phyloP scores from a whole-genome alignment of 2,329 filamentous ascomycete species.

The Daldinia sp. region DNA sequence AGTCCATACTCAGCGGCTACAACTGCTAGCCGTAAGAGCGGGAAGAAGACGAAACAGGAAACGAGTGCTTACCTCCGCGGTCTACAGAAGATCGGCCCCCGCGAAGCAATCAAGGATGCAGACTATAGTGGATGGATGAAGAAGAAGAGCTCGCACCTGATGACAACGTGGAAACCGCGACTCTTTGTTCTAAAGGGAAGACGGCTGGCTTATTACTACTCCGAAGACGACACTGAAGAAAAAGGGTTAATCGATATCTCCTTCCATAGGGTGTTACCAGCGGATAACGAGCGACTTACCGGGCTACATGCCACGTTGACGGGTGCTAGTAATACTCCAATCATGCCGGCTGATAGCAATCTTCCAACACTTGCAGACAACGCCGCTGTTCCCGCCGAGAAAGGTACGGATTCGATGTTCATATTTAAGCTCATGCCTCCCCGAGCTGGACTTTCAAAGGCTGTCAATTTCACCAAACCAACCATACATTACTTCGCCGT shows the following conservation, averaged over 20 bases:
- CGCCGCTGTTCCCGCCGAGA: slow-evolving; percentile 50
- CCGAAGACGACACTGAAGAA: slow-evolving; percentile 89
- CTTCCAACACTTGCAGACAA: slow-evolving; percentile 56
- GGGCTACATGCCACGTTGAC: slow-evolving; percentile 92
- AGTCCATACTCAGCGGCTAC: slow-evolving; percentile 60
- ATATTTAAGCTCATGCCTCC: slow-evolving; percentile 98
- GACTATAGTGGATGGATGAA: slow-evolving; percentile 99
- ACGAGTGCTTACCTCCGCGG: slow-evolving; percentile 94
- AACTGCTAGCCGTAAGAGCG: slow-evolving; percentile 56
- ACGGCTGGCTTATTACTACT: slow-evolving; percentile 94
- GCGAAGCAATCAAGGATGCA: slow-evolving; percentile 83
- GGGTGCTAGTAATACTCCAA: slow-evolving; percentile 77
- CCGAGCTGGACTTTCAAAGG: slow-evolving; percentile 83
- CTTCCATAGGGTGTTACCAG: slow-evolving; percentile 93
- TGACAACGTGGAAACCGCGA: slow-evolving; percentile 97
- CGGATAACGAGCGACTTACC: slow-evolving; percentile 89
- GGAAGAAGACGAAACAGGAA: slow-evolving; percentile 84
- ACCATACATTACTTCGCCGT: slow-evolving; percentile 98
- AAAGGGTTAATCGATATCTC: slow-evolving; percentile 98
- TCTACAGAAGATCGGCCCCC: slow-evolving; percentile 79
- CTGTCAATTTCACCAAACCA: slow-evolving; percentile 96
- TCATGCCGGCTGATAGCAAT: slow-evolving; percentile 58
- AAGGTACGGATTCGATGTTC: slow-evolving; percentile 78
- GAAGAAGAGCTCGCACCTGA: slow-evolving; percentile 94
- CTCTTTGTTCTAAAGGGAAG: slow-evolving; percentile 95